These are phyloP conservation scores for Saturnispora kantuleensis DNA, from an alignment of 805 yeast genomes.

Conservation along the genomic window DNA sequence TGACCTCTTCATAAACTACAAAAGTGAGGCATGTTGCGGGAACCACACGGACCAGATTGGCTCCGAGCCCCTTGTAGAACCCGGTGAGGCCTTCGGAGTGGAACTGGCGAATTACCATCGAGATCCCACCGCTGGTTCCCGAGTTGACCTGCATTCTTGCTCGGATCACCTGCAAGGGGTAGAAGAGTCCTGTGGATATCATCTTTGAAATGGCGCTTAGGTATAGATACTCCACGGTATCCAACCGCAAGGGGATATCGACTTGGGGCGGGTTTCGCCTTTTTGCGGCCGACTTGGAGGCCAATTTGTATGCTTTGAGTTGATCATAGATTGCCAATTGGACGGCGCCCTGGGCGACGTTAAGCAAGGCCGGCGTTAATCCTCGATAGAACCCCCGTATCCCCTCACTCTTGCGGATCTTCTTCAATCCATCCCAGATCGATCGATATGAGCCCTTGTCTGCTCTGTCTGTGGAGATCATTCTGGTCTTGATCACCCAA, in stretches of 20 bases:
- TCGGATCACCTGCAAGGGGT: constrained; percentile 77
- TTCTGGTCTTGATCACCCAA: constrained; percentile 91
- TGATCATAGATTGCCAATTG: constrained; percentile 84
- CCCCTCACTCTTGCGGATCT: constrained; percentile 46
- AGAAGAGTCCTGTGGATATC: constrained; percentile 54
- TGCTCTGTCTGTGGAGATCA: constrained; percentile 46
- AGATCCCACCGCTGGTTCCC: constrained; percentile 27
- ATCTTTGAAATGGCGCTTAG: constrained; percentile 64
- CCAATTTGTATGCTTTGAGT: constrained; percentile 35
- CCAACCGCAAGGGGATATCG: constrained; percentile 15
- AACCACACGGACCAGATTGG: constrained; percentile 71
- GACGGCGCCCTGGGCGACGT: constrained; percentile 82
- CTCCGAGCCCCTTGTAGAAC: constrained; percentile 74
- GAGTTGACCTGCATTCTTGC: constrained; percentile 58
- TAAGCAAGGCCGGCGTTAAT: constrained; percentile 60
- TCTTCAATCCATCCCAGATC: constrained; percentile 41
- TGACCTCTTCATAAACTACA: constrained; percentile 65
- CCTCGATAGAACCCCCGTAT: constrained; percentile 77
- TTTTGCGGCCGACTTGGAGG: constrained; percentile 8
- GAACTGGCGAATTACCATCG: constrained; percentile 27
- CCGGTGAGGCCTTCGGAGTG: constrained; percentile 49
- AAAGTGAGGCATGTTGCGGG: constrained; percentile 94
- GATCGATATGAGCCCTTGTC: constrained; percentile 48
- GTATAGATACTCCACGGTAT: constrained; percentile 48
- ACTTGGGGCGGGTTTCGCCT: constrained; percentile 10